phyloP scores from a whole-genome alignment of 768 basidiomycete genomes.

The Amanita thiersii region DNA sequence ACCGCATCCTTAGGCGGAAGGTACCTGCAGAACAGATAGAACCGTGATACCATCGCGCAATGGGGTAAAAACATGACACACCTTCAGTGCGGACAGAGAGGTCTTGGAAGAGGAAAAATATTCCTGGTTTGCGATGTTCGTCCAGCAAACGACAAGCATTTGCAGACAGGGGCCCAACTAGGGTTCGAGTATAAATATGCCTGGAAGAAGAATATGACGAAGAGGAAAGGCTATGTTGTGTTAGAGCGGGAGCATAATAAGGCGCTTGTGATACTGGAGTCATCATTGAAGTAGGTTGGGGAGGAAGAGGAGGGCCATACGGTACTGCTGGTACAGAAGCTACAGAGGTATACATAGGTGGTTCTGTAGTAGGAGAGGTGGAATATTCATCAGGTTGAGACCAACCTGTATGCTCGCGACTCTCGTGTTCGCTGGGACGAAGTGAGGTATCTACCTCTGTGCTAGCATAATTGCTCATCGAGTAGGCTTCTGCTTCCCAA shows the following conservation, averaged over 20 bases:
- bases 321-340: too few species aligned
- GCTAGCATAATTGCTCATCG: constrained; percentile 22
- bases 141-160: constrained; percentile 81
- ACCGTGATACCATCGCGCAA: constrained; percentile 9
- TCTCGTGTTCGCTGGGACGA: constrained; percentile 27
- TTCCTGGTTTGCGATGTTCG: constrained; percentile 77
- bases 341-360: constrained; percentile 18
- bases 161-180: constrained; percentile 84
- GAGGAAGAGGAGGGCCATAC: too few species aligned
- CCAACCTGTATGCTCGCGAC: constrained; percentile 28
- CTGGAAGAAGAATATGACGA: constrained; percentile 39
- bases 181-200: constrained; percentile 75
- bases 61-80: constrained; percentile 18
- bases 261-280: constrained; percentile 3
- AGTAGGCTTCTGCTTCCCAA: constrained; percentile 34
- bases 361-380: constrained; percentile 13
- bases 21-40: constrained; percentile 40
- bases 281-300: background rate
- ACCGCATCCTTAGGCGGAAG: constrained; percentile 78
- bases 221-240: constrained; percentile 22
- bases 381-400: constrained; percentile 13
- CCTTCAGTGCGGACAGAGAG: constrained; percentile 91
- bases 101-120: constrained; percentile 95
- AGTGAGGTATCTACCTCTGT: constrained; percentile 33
- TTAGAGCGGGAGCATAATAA: constrained; percentile 20